Percentiles rank a stretch among this genome's conserved stretches.
Evolutionary conservation across 2,329 filamentous ascomycete species (phyloP).

Genomic region (Lachnellula willkommii): DNA sequence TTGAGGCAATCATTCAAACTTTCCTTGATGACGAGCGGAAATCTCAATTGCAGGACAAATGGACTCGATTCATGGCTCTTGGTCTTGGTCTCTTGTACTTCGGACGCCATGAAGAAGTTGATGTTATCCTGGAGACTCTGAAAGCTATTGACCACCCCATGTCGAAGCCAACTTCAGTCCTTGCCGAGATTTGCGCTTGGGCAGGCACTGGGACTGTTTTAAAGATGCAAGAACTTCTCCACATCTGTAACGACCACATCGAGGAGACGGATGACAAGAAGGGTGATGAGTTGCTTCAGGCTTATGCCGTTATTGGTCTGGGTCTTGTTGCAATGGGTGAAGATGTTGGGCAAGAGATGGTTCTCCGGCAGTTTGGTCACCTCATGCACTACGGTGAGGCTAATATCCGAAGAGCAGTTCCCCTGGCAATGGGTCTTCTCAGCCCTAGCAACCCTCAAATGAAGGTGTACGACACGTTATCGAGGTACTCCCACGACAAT

Average conservation of each 20-base stretch:
- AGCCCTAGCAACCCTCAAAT: constrained; percentile 98
- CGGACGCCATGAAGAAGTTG: constrained; percentile 95
- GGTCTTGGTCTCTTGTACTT: constrained; percentile 93
- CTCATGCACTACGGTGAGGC: constrained; percentile 98
- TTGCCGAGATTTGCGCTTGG: constrained; percentile 97
- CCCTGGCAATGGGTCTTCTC: constrained; percentile 91
- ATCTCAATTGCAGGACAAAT: constrained; percentile 92
- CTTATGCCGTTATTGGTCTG: constrained; percentile 91
- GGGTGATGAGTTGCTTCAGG: constrained; percentile 89
- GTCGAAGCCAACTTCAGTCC: constrained; percentile 88
- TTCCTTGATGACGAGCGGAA: constrained; percentile 90
- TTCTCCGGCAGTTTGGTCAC: constrained; percentile 92
- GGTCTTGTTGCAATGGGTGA: constrained; percentile 97
- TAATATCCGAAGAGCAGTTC: constrained; percentile 94
- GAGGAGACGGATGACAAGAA: constrained; percentile 94
- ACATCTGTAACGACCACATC: constrained; percentile 96
- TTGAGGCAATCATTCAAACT: constrained; percentile 85
- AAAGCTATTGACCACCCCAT: constrained; percentile 97
- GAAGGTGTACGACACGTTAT: constrained; percentile 99
- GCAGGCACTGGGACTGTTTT: constrained; percentile 94
- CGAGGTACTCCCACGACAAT: constrained; percentile 96
- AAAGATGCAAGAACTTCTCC: constrained; percentile 93
- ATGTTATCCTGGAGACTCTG: constrained; percentile 91
- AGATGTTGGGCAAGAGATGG: constrained; percentile 98
- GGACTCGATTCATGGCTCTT: constrained; percentile 93